Conservation (phyloP, 1,284 basidiomycete species). For the Violaceomyces palustris region DNA sequence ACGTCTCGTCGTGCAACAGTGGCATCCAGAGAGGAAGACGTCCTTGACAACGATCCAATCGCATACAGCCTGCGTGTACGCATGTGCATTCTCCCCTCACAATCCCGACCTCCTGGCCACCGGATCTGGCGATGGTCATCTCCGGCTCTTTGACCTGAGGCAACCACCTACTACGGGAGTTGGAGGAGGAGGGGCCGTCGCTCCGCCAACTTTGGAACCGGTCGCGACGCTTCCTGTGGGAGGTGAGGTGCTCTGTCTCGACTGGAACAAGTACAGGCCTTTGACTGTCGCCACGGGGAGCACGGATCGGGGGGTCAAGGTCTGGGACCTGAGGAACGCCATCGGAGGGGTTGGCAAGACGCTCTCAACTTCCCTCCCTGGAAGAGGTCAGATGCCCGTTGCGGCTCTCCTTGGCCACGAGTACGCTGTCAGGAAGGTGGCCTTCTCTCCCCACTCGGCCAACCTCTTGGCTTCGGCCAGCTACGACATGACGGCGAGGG, state of each 20-base stretch:
- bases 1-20: slow-evolving; percentile 49
- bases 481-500: slow-evolving; percentile 93
- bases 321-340: slow-evolving; percentile 65
- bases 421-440: slow-evolving; percentile 57
- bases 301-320: slow-evolving; percentile 71
- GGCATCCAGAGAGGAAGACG: slow-evolving; percentile 73
- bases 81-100: slow-evolving; percentile 85
- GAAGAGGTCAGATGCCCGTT: too few relatives aligned
- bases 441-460: slow-evolving; percentile 60
- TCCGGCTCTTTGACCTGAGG: slow-evolving; percentile 43
- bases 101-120: slow-evolving; percentile 74
- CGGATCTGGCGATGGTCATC: slow-evolving; percentile 67
- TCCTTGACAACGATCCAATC: slow-evolving; percentile 77
- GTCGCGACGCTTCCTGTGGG: slow-evolving; percentile 32
- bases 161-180: slow-evolving; percentile 1
- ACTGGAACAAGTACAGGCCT: slow-evolving; percentile 89
- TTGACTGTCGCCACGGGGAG: slow-evolving; percentile 72
- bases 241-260: slow-evolving; percentile 62
- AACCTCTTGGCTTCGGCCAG: slow-evolving; percentile 75
- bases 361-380: slow-evolving; percentile 4
- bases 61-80: slow-evolving; percentile 78
- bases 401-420: slow-evolving; percentile 54
- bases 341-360: not conserved
- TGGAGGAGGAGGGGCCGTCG: slow-evolving; percentile 3
- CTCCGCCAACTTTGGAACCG: slow-evolving; percentile 5